Conservation (phyloP, 768 basidiomycete genomes). For the Postia placenta region DNA sequence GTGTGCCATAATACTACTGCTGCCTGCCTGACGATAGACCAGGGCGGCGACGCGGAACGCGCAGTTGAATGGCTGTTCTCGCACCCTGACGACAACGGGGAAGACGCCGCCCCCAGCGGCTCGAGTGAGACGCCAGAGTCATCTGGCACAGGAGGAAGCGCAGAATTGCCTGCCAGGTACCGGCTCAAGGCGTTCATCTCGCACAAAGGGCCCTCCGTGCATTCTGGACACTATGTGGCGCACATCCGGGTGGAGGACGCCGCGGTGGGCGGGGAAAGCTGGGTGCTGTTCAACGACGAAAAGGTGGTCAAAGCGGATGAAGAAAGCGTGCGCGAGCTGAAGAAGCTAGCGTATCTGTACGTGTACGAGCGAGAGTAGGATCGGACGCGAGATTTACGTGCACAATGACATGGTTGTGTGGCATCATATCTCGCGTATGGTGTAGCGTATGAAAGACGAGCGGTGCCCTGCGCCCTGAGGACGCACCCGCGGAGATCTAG, state of each 20-base stretch:
- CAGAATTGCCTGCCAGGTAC: conserved; percentile 67
- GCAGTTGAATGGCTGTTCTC: conserved; percentile 96
- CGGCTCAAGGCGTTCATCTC: conserved; percentile 90
- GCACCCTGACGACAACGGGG: conserved; percentile 83
- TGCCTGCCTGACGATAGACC: conserved; percentile 1
- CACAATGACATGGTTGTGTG: not conserved
- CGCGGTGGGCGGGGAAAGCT: conserved; percentile 40
- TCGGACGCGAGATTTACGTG: not conserved
- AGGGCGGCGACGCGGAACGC: conserved; percentile 74
- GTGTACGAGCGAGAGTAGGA: conserved; percentile 61
- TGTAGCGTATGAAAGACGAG: not conserved
- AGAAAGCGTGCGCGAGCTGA: conserved; percentile 76
- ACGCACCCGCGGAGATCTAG: not conserved
- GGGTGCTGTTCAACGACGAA: conserved; percentile 96
- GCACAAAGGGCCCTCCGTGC: conserved; percentile 93
- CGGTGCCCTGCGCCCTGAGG: not conserved
- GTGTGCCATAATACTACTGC: no score
- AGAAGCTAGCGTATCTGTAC: conserved; percentile 88
- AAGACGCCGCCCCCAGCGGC: conserved; percentile 32
- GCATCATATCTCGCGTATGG: not conserved
- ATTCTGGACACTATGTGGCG: conserved; percentile 91
- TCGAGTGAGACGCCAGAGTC: conserved; percentile 18
- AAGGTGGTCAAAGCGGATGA: conserved; percentile 88
- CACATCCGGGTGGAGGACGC: conserved; percentile 49
- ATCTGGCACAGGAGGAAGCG: conserved; percentile 42